Percentiles rank a stretch among this genome's conserved stretches.
These are phyloP conservation scores for Pisolithus marmoratus DNA, from an alignment of 768 basidiomycete species.

Conservation along the genomic window DNA sequence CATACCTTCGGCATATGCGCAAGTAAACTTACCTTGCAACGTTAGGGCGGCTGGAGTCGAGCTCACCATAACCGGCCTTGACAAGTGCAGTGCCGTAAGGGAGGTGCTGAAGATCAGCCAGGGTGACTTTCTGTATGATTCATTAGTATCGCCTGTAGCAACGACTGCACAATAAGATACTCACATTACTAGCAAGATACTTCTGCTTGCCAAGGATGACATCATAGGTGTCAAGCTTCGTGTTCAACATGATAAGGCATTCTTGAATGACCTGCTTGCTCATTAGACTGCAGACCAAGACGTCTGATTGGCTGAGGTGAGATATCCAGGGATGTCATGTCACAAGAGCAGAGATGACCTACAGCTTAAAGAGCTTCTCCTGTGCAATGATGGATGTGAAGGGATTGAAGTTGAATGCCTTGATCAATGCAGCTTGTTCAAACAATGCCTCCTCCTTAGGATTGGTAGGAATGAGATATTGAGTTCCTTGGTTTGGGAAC, in stretches of 20 bases:
- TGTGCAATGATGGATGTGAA: conserved; percentile 31
- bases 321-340: conserved; percentile 4
- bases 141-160: no score
- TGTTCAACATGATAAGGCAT: conserved; percentile 14
- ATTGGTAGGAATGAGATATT: no score
- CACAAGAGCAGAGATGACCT: conserved; percentile 12
- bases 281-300: conserved; percentile 18
- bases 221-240: conserved; percentile 48
- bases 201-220: conserved; percentile 46
- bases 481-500: no score
- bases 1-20: no score
- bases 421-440: conserved; percentile 36
- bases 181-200: conserved; percentile 53
- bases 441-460: conserved; percentile 28
- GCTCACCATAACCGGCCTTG: conserved; percentile 19
- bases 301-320: conserved; percentile 2
- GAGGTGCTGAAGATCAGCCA: conserved; percentile 56
- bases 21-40: conserved; percentile 33
- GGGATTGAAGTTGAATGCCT: conserved; percentile 45
- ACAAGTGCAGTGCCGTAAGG: conserved; percentile 34
- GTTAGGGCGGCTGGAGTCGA: conserved; percentile 35
- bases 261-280: conserved; percentile 14
- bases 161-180: no score
- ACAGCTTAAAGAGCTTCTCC: conserved; percentile 54
- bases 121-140: conserved; percentile 37